phyloP scores from a whole-genome alignment of 2,329 filamentous ascomycete genomes.

The Ramichloridium luteum region DNA sequence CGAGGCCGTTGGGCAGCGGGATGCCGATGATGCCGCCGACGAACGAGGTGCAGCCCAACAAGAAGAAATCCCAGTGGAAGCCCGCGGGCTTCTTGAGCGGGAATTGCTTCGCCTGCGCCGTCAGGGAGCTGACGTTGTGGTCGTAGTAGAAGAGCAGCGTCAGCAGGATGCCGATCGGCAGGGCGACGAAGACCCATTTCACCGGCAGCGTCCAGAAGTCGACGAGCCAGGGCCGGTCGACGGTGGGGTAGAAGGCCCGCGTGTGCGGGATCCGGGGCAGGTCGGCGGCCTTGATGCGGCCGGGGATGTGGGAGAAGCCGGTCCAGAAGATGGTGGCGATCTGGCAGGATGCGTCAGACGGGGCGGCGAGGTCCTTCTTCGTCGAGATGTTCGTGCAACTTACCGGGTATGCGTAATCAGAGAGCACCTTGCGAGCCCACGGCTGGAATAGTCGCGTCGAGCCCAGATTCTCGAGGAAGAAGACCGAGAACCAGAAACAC shows the following conservation, averaged over 20 bases:
- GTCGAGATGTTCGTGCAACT: no score
- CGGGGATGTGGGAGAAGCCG: slow-evolving; percentile 42
- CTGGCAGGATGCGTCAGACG: no score
- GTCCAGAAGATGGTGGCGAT: slow-evolving; percentile 44
- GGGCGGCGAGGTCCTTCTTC: no score
- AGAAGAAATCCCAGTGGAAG: slow-evolving; percentile 51
- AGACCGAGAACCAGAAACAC: slow-evolving; percentile 41
- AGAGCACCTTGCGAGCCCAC: slow-evolving; percentile 34
- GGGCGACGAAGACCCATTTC: slow-evolving; percentile 42
- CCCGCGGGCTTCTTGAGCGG: slow-evolving; percentile 46
- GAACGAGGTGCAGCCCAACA: slow-evolving; percentile 44
- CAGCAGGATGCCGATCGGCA: slow-evolving; percentile 42
- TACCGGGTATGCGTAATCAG: slow-evolving; percentile 42
- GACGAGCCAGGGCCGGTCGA: slow-evolving; percentile 36
- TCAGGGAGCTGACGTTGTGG: slow-evolving; percentile 44
- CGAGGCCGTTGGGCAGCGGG: slow-evolving; percentile 46
- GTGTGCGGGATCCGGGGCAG: slow-evolving; percentile 33
- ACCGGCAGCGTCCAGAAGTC: slow-evolving; percentile 41
- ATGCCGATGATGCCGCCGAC: slow-evolving; percentile 44
- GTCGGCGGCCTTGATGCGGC: slow-evolving; percentile 30
- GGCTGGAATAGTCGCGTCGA: slow-evolving; percentile 34
- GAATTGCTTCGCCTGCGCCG: slow-evolving; percentile 44
- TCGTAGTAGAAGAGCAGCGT: slow-evolving; percentile 47
- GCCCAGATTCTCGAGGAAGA: slow-evolving; percentile 39
- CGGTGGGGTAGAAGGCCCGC: slow-evolving; percentile 37